Base-by-base conservation (phyloP, 1,284 basidiomycete species). In the Papiliotrema flavescens region DNA sequence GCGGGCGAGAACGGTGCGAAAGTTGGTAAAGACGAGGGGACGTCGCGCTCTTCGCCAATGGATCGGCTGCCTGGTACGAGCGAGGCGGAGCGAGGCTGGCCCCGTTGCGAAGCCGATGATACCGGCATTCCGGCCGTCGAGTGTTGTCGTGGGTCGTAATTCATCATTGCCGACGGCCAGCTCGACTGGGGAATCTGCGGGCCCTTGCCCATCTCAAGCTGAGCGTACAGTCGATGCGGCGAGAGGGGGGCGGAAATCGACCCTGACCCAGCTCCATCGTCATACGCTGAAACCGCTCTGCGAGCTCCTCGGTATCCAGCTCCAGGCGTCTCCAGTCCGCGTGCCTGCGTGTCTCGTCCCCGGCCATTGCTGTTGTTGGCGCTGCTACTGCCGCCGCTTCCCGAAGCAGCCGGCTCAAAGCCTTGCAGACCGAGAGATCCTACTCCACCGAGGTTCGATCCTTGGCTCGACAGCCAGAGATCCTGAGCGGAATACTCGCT, bases 181-280 rank as follows among this genome's bases (percentile, higher is more conserved):
- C 55, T 58, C 22, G 54, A 46, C 47, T 59, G 58, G 42, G 52
- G 20, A 36, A 60, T 50, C 54, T 63, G 50, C 8, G 60, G 47
- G 36, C 63, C 57, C 49, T 69, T 63, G 32, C 70, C 69, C 22
- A 71, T 53, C 61, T 75, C 73, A 17, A 74, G 64, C 55, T 75
- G 73, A 28, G 72, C 72, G 46, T 73, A 73, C 35, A 73, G 52
- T 24, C 72, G 61, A 46, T 74, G 71, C 7, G 75, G 75, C 14
- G 66, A 70, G 22, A 77, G 58, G 2, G 75, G 75, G 4, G 74
- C 75, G 7, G 73, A 75, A 39, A 74, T 69, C 3, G 74, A 72
- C 17, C 75, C 75, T 4, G 66, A 67, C 2, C 63, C 63, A 53
- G 62, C 48, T 2, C 54, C 59, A 55, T 67, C 61, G 53, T 71